These are phyloP conservation scores for Centella asiatica DNA, from an alignment of 129 eudicot genomes.

Conservation along the genomic window DNA sequence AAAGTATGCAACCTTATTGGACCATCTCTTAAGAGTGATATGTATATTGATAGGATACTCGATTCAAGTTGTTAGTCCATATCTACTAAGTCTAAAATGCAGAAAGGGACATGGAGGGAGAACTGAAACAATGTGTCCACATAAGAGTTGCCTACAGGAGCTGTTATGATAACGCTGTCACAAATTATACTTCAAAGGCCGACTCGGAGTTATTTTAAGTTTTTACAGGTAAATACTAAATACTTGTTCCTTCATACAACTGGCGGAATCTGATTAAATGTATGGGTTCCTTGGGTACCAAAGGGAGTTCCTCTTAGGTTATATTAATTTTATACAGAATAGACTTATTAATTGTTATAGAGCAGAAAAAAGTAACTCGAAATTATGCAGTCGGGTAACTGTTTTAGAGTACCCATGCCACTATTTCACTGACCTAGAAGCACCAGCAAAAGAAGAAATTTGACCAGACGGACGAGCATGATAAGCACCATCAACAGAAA, in stretches of 20 bases:
- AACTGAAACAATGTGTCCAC: too few species aligned
- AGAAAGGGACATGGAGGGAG: too few species aligned
- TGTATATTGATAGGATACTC: too few species aligned
- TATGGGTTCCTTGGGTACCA: neutral
- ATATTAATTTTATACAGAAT: neutral
- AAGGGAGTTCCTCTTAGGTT: neutral
- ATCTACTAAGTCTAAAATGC: too few species aligned
- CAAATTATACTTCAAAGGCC: neutral
- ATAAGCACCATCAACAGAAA: slow-evolving; percentile 80
- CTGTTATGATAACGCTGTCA: neutral
- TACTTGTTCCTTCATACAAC: neutral
- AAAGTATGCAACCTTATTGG: too few species aligned
- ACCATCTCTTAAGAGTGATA: too few species aligned
- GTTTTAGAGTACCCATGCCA: neutral
- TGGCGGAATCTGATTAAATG: neutral
- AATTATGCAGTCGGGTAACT: neutral
- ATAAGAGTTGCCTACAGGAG: too few species aligned
- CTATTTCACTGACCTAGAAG: slow-evolving; percentile 34
- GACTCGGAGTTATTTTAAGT: neutral
- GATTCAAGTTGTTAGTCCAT: too few species aligned
- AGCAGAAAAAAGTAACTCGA: neutral
- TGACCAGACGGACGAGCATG: slow-evolving; percentile 66
- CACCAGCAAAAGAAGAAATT: slow-evolving; percentile 44
- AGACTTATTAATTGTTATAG: neutral
- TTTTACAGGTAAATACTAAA: neutral